phyloP scores from a whole-genome alignment of 1,284 basidiomycete species.

The Ceratobasidium theobromae region DNA sequence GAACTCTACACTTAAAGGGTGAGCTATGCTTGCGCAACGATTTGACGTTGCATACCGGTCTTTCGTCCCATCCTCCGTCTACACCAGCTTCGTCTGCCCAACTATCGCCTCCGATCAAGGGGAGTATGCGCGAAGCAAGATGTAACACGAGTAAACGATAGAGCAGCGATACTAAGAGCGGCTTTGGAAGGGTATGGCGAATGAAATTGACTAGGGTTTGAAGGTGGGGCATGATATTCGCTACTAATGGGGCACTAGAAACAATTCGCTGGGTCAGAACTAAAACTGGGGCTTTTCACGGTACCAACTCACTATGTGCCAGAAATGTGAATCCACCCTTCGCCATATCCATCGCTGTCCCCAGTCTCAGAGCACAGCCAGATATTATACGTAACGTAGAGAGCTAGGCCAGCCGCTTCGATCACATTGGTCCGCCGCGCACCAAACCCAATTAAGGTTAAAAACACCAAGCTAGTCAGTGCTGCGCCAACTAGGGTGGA shows the following conservation, averaged over 20 bases:
- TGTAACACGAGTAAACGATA: slow-evolving; percentile 86
- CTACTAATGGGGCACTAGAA: slow-evolving; percentile 65
- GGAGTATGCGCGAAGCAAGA: slow-evolving; percentile 78
- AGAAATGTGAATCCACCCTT: slow-evolving; percentile 40
- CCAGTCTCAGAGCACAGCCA: slow-evolving; percentile 67
- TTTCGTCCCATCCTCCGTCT: slow-evolving; percentile 65
- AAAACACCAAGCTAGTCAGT: slow-evolving; percentile 71
- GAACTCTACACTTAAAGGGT: slow-evolving; percentile 59
- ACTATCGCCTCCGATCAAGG: slow-evolving; percentile 76
- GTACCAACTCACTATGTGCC: slow-evolving; percentile 48
- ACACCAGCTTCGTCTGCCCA: slow-evolving; percentile 70
- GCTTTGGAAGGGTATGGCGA: slow-evolving; percentile 78
- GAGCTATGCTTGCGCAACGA: background rate
- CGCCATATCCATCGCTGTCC: slow-evolving; percentile 32
- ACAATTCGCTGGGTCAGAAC: slow-evolving; percentile 22
- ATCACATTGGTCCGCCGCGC: slow-evolving; percentile 89
- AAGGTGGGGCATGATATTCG: slow-evolving; percentile 76
- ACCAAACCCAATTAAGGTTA: slow-evolving; percentile 87
- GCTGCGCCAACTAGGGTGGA: slow-evolving; percentile 82
- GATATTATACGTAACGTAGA: slow-evolving; percentile 84
- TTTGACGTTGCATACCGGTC: slow-evolving; percentile 57
- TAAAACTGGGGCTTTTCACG: too few relatives aligned
- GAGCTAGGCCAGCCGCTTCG: slow-evolving; percentile 82
- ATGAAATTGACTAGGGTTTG: slow-evolving; percentile 76
- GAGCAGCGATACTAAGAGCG: slow-evolving; percentile 77